Evolutionary conservation across 805 yeast genomes (phyloP).

Genomic region (Maudiozyma serrabonitensis): DNA sequence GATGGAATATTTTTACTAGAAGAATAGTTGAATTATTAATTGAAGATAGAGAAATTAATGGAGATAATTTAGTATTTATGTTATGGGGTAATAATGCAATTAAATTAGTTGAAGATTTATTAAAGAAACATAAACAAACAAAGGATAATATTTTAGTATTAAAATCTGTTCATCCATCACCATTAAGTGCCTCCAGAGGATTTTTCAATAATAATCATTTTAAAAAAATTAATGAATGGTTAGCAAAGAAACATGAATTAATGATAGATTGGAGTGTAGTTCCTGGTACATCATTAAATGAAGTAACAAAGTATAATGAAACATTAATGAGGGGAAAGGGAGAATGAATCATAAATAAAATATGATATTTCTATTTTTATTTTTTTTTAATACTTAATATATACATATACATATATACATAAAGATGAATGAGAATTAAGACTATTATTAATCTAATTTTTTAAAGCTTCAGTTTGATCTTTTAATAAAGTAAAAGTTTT

Average conservation of each 20-base stretch:
- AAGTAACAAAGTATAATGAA: constrained; percentile 14
- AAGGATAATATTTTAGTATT: constrained; percentile 40
- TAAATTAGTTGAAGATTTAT: constrained; percentile 40
- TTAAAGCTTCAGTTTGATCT: constrained; percentile 58
- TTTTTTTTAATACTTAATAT: background rate
- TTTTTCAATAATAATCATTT: constrained; percentile 76
- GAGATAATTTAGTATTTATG: constrained; percentile 57
- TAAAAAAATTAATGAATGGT: constrained; percentile 68
- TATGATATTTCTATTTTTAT: background rate
- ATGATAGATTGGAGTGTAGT: constrained; percentile 61
- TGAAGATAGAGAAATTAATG: constrained; percentile 34
- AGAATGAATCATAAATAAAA: no score
- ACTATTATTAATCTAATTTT: constrained; percentile 7
- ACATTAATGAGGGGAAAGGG: background rate
- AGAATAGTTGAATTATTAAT: constrained; percentile 49
- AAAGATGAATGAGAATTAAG: background rate
- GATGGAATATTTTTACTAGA: constrained; percentile 79
- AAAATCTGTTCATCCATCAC: constrained; percentile 87
- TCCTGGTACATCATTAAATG: constrained; percentile 18
- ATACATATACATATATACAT: constrained; percentile 1
- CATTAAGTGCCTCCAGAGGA: constrained; percentile 76
- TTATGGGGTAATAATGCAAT: constrained; percentile 80
- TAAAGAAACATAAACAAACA: constrained; percentile 3
- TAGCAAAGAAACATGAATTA: constrained; percentile 31
- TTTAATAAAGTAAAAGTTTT: constrained; percentile 83